Conservation (phyloP, 2,329 filamentous ascomycete species). For the Ascochyta koolunga region DNA sequence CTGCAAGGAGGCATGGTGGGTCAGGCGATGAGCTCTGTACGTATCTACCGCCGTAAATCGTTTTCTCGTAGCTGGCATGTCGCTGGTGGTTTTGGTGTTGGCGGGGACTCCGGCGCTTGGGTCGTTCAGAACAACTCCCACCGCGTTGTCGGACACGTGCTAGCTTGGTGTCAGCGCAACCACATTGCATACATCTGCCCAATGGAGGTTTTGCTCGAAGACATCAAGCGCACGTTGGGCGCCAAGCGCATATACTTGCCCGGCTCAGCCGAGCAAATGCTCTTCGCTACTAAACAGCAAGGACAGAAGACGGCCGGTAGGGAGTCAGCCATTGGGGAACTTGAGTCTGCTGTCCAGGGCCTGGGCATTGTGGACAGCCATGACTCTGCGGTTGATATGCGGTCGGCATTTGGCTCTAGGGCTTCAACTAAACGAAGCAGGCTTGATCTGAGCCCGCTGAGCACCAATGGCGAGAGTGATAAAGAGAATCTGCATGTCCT, state of each 20-base stretch:
- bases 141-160: constrained; percentile 83
- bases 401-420: constrained; percentile 10
- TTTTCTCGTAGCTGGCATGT: constrained; percentile 76
- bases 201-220: constrained; percentile 87
- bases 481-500: constrained; percentile 37
- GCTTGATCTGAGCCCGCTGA: constrained; percentile 6
- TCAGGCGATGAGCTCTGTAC: constrained; percentile 79
- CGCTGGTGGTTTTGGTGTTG: constrained; percentile 68
- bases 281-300: constrained; percentile 16
- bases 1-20: constrained; percentile 79
- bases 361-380: constrained; percentile 35
- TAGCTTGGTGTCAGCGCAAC: constrained; percentile 84
- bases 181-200: constrained; percentile 90
- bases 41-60: constrained; percentile 81
- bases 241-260: constrained; percentile 75
- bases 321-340: constrained; percentile 23
- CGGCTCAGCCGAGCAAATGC: constrained; percentile 52
- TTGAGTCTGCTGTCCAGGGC: constrained; percentile 37
- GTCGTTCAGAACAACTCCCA: constrained; percentile 81
- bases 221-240: constrained; percentile 80
- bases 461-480: constrained; percentile 28
- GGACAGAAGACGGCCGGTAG: constrained; percentile 10
- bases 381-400: constrained; percentile 35
- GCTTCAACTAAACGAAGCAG: background rate
- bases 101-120: constrained; percentile 93